Conservation (phyloP, 148 eudicot genomes). For the Rhododendron griersonianum region DNA sequence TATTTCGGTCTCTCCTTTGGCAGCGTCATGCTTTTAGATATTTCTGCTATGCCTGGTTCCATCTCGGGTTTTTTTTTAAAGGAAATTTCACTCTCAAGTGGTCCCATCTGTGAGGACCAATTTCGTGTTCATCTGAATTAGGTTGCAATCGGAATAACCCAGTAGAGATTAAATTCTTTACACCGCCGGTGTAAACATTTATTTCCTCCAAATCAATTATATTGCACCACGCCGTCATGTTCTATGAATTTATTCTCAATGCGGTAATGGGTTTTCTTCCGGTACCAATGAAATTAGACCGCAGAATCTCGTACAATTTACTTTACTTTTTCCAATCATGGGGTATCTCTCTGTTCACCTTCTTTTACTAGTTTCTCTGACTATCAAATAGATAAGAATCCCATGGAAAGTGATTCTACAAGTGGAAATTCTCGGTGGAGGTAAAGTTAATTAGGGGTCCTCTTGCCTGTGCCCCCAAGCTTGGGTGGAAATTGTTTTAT, state of each 20-base stretch:
- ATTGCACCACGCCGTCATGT: no score
- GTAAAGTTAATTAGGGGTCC: background rate
- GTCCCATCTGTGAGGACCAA: background rate
- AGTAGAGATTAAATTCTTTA: no score
- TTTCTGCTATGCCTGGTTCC: background rate
- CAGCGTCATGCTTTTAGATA: background rate
- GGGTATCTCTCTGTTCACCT: background rate
- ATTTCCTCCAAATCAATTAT: no score
- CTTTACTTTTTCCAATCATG: background rate
- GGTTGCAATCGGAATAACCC: background rate
- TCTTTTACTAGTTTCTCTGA: background rate
- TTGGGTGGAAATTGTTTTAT: background rate
- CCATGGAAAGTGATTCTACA: background rate
- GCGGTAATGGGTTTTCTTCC: background rate
- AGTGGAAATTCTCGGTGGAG: background rate
- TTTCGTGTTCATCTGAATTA: background rate
- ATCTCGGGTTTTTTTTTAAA: background rate
- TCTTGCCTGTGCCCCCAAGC: background rate
- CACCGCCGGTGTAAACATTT: no score
- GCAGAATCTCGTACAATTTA: background rate
- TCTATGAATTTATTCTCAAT: no score
- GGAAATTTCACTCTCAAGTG: background rate
- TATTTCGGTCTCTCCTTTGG: background rate
- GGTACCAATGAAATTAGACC: background rate
- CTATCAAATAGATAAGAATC: background rate